These are phyloP conservation scores for Verticillium albo-atrum DNA, from an alignment of 2,329 filamentous ascomycete genomes.

Conservation along the genomic window DNA sequence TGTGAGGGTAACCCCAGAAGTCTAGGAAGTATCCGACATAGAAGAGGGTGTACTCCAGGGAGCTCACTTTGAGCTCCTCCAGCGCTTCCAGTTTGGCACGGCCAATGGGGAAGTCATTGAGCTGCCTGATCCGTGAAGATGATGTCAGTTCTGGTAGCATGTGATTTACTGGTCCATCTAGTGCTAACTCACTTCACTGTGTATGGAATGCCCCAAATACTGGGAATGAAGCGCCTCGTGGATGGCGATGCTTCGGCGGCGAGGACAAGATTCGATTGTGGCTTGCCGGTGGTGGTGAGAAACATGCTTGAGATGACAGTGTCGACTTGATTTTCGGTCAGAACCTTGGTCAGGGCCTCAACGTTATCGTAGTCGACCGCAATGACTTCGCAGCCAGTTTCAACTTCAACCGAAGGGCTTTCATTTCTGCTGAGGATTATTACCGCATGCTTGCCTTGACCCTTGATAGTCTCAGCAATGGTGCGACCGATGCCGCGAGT, in stretches of 20 bases:
- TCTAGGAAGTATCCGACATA: constrained; percentile 40
- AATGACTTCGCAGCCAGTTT: constrained; percentile 9
- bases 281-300: constrained; percentile 20
- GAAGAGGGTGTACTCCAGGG: constrained; percentile 31
- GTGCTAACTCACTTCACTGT: constrained; percentile 20
- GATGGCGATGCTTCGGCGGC: constrained; percentile 32
- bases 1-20: constrained; percentile 34
- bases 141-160: too few species aligned
- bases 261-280: constrained; percentile 36
- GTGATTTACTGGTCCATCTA: too few species aligned
- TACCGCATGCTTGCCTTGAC: too few species aligned
- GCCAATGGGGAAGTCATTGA: constrained; percentile 1
- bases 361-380: constrained; percentile 22
- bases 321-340: constrained; percentile 32
- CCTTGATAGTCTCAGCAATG: too few species aligned
- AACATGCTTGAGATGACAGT: constrained; percentile 38
- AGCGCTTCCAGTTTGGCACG: constrained; percentile 4
- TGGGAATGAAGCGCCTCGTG: constrained; percentile 37
- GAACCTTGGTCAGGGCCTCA: constrained; percentile 12
- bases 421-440: too few species aligned
- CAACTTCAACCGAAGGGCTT: background rate
- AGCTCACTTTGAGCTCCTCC: constrained; percentile 22
- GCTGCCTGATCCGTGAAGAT: too few species aligned
- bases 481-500: too few species aligned
- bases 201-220: constrained; percentile 32